These are phyloP conservation scores for Skeletonema marinoi DNA, from an alignment of 108 stramenopile genomes.

Conservation along the genomic window DNA sequence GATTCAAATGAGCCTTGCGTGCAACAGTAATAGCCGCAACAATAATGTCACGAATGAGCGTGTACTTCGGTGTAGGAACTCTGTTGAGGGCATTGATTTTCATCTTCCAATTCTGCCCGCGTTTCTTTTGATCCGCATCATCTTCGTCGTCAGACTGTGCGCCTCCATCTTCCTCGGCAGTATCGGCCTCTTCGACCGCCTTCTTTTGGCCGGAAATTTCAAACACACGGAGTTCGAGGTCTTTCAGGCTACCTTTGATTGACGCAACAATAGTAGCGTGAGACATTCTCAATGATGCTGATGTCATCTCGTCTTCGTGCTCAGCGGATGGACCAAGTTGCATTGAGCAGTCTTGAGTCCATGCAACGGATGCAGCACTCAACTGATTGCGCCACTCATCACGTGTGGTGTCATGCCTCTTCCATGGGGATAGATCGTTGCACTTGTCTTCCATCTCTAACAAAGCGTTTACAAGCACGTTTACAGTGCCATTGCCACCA, in stretches of 20 bases:
- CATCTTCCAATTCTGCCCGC: conserved; percentile 71
- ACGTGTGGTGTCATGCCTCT: conserved; percentile 48
- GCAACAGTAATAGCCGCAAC: conserved; percentile 80
- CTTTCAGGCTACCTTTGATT: conserved; percentile 48
- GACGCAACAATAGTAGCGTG: conserved; percentile 46
- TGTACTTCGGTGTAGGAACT: conserved; percentile 51
- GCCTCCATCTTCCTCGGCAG: conserved; percentile 74
- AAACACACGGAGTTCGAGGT: conserved; percentile 41
- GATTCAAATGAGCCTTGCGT: conserved; percentile 70
- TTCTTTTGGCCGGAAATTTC: conserved; percentile 63
- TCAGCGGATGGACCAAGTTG: conserved; percentile 36
- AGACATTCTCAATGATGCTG: conserved; percentile 13
- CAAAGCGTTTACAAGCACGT: conserved; percentile 60
- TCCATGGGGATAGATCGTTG: conserved; percentile 65
- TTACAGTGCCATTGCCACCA: conserved; percentile 60
- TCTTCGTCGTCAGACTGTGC: conserved; percentile 48
- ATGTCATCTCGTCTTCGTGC: not conserved
- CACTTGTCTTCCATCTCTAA: conserved; percentile 65
- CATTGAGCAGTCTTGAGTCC: conserved; percentile 55
- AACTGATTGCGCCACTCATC: conserved; percentile 61
- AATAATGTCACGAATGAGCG: conserved; percentile 61
- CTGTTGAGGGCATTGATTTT: conserved; percentile 59
- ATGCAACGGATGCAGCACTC: conserved; percentile 56
- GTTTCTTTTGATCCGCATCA: conserved; percentile 43
- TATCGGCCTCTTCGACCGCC: conserved; percentile 66